Base-by-base conservation (phyloP, 148 eudicot species). In the Pouteria glomerata region DNA sequence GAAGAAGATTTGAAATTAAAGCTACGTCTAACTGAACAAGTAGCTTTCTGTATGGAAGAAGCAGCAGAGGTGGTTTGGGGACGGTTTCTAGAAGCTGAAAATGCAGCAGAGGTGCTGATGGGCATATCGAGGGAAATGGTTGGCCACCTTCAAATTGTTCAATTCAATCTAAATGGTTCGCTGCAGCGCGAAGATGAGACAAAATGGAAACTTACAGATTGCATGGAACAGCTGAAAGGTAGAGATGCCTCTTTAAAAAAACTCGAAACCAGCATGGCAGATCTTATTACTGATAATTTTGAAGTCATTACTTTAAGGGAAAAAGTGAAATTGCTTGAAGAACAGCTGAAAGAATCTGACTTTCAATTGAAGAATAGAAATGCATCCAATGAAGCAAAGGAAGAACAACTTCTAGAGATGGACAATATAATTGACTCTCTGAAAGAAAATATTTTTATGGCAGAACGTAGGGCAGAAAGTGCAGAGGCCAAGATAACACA, bases 31-130 rank as follows among this genome's bases (percentile, higher is more conserved):
- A 80, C 84, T 0, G 90, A 86, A 77, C 86, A 85, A 73, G 80
- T 78, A 61, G 78, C 84, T 57, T 78, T 84, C 39, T 66, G 78
- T 61, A 79, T 85, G 83, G 97, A 94, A 78, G 85, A 88, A 71
- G 89, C 81, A 39, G 79, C 84, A 29, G 92, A 87, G 81, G 82
- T 82, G 66, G 83, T 86, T 71, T 92, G 91, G 86, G 88, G 83
- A 76, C 80, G 89, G 60, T 75, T 92, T 42, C 73, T 95, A 69
- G 96, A 89, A 75, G 94, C 90, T 19, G 96, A 95, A 77, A 87
- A 88, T 81, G 78, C 83, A 57, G 80, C 90, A 0, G 94, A 77
- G 66, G 85, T 95, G 21, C 85, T 85, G 21, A 82, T 73, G 86
- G 90, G 90, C 19, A 79, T 83, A 29, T 82, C 92, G 23, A 92